Conservation (phyloP, 176 grass and related monocot species). For the Elymus sibiricus region DNA sequence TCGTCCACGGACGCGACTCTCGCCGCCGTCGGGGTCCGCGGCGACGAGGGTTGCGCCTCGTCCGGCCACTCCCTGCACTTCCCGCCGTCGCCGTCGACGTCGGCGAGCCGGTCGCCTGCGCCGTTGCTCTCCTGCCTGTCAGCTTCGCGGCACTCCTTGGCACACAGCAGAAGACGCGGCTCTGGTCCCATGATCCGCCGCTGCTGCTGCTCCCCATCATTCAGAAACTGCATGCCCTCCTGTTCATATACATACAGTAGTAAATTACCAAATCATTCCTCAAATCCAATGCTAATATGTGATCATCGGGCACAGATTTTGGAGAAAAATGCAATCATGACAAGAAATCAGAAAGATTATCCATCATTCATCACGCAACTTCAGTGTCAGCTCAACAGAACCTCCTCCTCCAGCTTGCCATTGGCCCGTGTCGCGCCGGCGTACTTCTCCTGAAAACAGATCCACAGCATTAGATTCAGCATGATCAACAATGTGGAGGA, state of each 20-base stretch:
- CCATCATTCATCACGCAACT: background rate
- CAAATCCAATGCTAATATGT: background rate
- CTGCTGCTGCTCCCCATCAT: slow-evolving; percentile 23
- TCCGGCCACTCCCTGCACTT: slow-evolving; percentile 55
- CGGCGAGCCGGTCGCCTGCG: background rate
- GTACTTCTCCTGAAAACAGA: slow-evolving; percentile 32
- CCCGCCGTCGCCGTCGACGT: background rate
- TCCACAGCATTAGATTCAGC: background rate
- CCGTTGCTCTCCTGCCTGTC: slow-evolving; percentile 6
- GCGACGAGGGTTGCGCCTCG: background rate
- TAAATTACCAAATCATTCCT: background rate
- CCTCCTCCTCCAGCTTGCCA: slow-evolving; percentile 22
- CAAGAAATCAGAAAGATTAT: background rate
- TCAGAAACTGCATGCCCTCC: slow-evolving; percentile 50
- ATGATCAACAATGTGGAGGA: background rate
- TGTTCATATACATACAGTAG: background rate
- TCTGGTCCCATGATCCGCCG: slow-evolving; percentile 12
- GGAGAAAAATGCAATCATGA: background rate
- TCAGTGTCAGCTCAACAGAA: background rate
- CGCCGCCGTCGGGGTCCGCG: background rate
- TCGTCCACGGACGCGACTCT: slow-evolving; percentile 33
- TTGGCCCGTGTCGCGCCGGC: background rate
- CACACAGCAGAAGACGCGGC: background rate
- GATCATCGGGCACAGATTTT: background rate
- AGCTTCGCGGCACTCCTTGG: slow-evolving; percentile 19